Percentiles rank a stretch among this genome's conserved stretches.
Conservation (phyloP, 106 monocot species). For the Platanthera zijinensis region DNA sequence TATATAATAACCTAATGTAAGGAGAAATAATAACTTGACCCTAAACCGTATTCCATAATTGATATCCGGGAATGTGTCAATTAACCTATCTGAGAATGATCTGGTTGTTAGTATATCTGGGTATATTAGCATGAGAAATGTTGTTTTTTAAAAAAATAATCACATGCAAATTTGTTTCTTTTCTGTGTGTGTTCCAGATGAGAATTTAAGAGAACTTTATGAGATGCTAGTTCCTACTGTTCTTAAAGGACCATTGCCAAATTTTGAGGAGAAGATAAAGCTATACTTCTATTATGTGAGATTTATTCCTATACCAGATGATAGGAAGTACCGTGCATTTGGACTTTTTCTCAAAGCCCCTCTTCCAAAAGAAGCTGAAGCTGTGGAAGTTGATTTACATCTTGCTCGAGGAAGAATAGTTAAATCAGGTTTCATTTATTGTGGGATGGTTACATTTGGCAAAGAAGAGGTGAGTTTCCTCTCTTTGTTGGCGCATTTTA, state of each 20-base stretch:
- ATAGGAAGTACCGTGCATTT: conserved; percentile 69
- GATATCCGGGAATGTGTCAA: too few species aligned
- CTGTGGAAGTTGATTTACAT: conserved; percentile 86
- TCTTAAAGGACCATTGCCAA: conserved; percentile 36
- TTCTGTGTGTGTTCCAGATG: conserved; percentile 43
- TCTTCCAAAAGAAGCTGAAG: conserved; percentile 80
- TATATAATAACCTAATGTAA: too few species aligned
- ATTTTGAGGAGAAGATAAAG: conserved; percentile 15
- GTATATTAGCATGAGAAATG: not conserved
- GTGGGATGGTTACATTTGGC: conserved; percentile 40
- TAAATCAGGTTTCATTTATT: conserved; percentile 39
- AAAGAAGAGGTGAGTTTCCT: conserved; percentile 52
- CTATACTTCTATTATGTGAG: conserved; percentile 61
- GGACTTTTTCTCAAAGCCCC: conserved; percentile 57
- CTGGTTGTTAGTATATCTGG: not conserved
- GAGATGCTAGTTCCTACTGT: conserved; percentile 61
- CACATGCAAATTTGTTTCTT: not conserved
- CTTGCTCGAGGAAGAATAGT: conserved; percentile 85
- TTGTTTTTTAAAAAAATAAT: not conserved
- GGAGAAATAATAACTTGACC: too few species aligned
- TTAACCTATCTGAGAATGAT: too few species aligned
- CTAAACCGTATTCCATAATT: too few species aligned
- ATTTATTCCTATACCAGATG: conserved; percentile 65
- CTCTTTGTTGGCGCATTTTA: not conserved
- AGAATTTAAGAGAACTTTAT: conserved; percentile 58